phyloP scores from a whole-genome alignment of 2,329 filamentous ascomycete species.

The Purpureocillium lavendulum region DNA sequence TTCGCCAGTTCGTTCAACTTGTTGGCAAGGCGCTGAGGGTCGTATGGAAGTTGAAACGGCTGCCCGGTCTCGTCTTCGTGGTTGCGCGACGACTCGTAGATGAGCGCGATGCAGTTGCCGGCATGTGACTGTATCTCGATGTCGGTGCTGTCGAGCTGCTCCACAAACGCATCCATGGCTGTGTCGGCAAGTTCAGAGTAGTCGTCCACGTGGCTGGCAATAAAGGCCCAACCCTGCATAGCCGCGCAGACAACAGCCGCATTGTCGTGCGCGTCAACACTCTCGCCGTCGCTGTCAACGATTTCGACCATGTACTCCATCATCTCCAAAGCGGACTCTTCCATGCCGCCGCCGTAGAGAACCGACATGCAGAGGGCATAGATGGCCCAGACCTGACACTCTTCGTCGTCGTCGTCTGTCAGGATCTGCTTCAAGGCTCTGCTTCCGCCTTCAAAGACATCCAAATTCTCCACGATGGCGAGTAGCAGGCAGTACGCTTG shows the following conservation, averaged over 20 bases:
- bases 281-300: conserved; percentile 68
- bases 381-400: conserved; percentile 61
- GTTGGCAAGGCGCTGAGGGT: conserved; percentile 38
- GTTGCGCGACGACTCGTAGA: conserved; percentile 62
- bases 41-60: conserved; percentile 39
- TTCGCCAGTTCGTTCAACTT: conserved; percentile 39
- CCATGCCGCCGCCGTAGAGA: conserved; percentile 66
- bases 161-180: conserved; percentile 72
- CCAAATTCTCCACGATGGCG: conserved; percentile 54
- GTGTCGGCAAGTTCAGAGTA: conserved; percentile 61
- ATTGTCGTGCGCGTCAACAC: conserved; percentile 63
- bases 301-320: conserved; percentile 73
- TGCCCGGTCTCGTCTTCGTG: conserved; percentile 41
- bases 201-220: conserved; percentile 71
- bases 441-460: conserved; percentile 21
- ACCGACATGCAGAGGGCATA: conserved; percentile 64
- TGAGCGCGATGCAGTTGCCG: conserved; percentile 70
- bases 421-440: conserved; percentile 25
- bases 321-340: conserved; percentile 59
- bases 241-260: conserved; percentile 64
- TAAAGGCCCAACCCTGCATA: conserved; percentile 69
- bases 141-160: conserved; percentile 73
- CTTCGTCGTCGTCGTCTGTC: conserved; percentile 52
- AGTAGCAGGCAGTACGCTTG: conserved; percentile 65
- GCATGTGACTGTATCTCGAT: conserved; percentile 67